A percentile compares a stretch with the other conserved stretches of the same genome.
Evolutionary conservation across 192 early-diverging fungal species (phyloP).

Genomic region (Backusella parvicylindrica): DNA sequence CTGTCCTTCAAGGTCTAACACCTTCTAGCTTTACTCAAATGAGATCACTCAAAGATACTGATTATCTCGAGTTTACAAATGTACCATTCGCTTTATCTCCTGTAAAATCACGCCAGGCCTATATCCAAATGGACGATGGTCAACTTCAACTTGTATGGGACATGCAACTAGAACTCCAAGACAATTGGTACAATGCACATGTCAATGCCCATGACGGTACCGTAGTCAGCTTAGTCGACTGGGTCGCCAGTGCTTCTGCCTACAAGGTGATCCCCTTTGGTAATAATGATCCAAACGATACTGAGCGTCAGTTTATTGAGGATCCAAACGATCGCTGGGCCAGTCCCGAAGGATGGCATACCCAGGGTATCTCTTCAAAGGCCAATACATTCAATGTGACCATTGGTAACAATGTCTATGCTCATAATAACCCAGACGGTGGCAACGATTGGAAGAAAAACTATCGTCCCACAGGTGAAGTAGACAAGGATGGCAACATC

Average conservation of each 20-base stretch:
- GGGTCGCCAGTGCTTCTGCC: slow-evolving; percentile 66
- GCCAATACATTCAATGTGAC: slow-evolving; percentile 60
- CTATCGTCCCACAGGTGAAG: slow-evolving; percentile 64
- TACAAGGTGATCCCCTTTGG: slow-evolving; percentile 84
- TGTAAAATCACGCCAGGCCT: slow-evolving; percentile 60
- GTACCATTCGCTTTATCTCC: slow-evolving; percentile 48
- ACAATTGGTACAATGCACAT: slow-evolving; percentile 79
- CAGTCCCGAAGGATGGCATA: slow-evolving; percentile 76
- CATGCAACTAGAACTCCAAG: slow-evolving; percentile 68
- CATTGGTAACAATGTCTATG: slow-evolving; percentile 89
- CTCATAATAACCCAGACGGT: slow-evolving; percentile 78
- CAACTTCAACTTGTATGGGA: slow-evolving; percentile 76
- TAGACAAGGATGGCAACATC: slow-evolving; percentile 37
- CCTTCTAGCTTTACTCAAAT: slow-evolving; percentile 15
- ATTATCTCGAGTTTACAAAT: slow-evolving; percentile 31
- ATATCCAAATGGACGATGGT: slow-evolving; percentile 56
- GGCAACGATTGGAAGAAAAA: slow-evolving; percentile 70
- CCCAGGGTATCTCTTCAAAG: slow-evolving; percentile 33
- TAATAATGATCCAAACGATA: slow-evolving; percentile 70
- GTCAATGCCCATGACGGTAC: slow-evolving; percentile 58
- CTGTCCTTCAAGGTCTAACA: not conserved
- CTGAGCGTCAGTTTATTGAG: slow-evolving; percentile 49
- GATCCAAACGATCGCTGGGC: slow-evolving; percentile 50
- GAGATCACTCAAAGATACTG: slow-evolving; percentile 39
- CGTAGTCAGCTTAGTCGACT: slow-evolving; percentile 77